phyloP scores from a whole-genome alignment of 495 filamentous ascomycete species.

The Aspergillus leporis region DNA sequence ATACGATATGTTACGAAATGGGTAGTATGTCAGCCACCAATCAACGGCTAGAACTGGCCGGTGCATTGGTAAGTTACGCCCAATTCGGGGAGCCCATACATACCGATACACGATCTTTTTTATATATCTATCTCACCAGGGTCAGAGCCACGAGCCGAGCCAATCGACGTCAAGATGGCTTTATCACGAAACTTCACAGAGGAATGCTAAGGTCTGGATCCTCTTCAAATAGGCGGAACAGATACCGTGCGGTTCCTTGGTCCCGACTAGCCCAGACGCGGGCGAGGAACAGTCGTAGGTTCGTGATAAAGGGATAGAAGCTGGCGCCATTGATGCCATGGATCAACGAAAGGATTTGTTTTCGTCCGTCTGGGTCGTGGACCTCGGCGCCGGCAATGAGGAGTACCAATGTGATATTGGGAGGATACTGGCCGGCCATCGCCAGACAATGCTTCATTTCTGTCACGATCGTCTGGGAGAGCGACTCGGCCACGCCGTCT shows the following conservation, averaged over 20 bases:
- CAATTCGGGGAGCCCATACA: not conserved
- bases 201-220: conserved; percentile 12
- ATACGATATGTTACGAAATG: not conserved
- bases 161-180: too few relatives aligned
- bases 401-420: conserved; percentile 10
- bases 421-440: conserved; percentile 5
- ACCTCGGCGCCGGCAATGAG: conserved; percentile 11
- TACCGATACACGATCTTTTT: not conserved
- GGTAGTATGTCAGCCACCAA: not conserved
- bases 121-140: too few relatives aligned
- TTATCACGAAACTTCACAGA: conserved; percentile 1
- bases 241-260: conserved; percentile 12
- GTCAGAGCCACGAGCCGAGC: too few relatives aligned
- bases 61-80: not conserved
- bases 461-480: conserved; percentile 5
- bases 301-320: conserved; percentile 16
- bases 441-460: conserved; percentile 10
- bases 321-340: conserved; percentile 3
- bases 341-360: conserved; percentile 11
- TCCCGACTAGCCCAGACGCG: conserved; percentile 13
- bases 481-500: conserved; percentile 6
- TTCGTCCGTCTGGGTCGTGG: not conserved
- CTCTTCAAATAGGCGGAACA: conserved; percentile 11
- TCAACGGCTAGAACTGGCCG: not conserved
- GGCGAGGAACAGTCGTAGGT: conserved; percentile 12